Percentiles rank a stretch among this genome's conserved stretches.
These are phyloP conservation scores for Mycena crocata DNA, from an alignment of 768 basidiomycete species.

Conservation along the genomic window DNA sequence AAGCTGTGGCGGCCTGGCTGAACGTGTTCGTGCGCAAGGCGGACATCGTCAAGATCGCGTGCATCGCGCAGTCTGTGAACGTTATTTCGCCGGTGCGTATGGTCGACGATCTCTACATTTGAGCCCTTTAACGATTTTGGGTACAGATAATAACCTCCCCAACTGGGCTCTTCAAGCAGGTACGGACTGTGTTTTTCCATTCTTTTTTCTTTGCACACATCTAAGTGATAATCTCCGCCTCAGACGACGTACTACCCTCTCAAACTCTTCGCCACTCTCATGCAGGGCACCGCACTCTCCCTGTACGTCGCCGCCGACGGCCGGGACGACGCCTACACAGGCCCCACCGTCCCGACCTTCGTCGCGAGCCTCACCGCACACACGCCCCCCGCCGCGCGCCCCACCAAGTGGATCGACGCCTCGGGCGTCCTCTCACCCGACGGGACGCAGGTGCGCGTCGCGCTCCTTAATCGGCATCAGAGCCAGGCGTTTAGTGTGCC, in stretches of 20 bases:
- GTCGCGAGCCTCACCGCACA: conserved; percentile 54
- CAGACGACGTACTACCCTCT: conserved; percentile 63
- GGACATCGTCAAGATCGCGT: conserved; percentile 69
- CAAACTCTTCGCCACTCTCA: conserved; percentile 65
- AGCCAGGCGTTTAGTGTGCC: conserved; percentile 50
- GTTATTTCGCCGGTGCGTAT: conserved; percentile 59
- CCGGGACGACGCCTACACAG: conserved; percentile 44
- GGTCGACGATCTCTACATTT: not conserved
- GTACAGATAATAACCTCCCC: conserved; percentile 59
- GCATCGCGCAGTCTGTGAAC: conserved; percentile 69
- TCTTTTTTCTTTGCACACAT: too few relatives aligned
- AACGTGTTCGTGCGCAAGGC: conserved; percentile 72
- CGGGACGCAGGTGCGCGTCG: conserved; percentile 56
- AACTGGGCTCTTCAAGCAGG: conserved; percentile 50
- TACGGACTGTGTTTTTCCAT: too few relatives aligned
- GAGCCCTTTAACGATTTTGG: not conserved
- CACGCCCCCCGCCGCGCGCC: conserved; percentile 47
- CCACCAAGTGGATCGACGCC: conserved; percentile 60
- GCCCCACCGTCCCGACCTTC: conserved; percentile 65
- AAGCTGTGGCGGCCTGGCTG: conserved; percentile 69
- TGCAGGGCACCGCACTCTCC: conserved; percentile 60
- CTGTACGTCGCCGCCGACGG: conserved; percentile 50
- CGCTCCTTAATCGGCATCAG: conserved; percentile 64
- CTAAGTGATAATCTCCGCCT: conserved; percentile 13
- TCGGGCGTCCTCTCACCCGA: conserved; percentile 55